These are phyloP conservation scores for Puccinia hordei DNA, from an alignment of 1,284 basidiomycete species.

Conservation along the genomic window DNA sequence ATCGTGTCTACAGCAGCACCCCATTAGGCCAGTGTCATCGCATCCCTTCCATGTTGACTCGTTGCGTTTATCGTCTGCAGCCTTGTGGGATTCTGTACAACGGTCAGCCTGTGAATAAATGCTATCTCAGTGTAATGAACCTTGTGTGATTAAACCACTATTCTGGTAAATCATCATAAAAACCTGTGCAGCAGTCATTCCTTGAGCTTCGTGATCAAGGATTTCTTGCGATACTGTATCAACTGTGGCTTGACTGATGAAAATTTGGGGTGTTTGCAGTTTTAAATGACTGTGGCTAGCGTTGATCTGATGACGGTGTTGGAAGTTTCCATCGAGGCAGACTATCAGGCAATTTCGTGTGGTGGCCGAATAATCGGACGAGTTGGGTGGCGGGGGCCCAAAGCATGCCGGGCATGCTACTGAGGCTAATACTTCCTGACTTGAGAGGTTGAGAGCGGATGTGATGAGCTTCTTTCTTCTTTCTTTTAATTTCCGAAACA, in stretches of 20 bases:
- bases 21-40: constrained; percentile 20
- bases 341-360: background rate
- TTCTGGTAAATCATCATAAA: background rate
- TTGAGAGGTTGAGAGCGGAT: background rate
- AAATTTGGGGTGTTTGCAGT: background rate
- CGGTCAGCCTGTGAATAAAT: no score
- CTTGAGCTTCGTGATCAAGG: no score
- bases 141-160: background rate
- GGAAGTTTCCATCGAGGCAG: no score
- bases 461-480: background rate
- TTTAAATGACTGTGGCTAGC: background rate
- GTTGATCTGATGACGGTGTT: constrained; percentile 10
- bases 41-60: no score
- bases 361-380: background rate
- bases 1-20: constrained; percentile 16
- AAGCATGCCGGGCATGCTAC: background rate
- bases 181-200: background rate
- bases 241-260: background rate
- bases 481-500: background rate
- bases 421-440: no score
- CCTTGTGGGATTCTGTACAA: no score
- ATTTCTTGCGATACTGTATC: background rate
- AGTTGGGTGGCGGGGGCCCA: background rate
- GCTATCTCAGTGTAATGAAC: no score
- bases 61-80: no score